A percentile compares a stretch with the other conserved stretches of the same genome.
Evolutionary conservation across 306 rosid genomes (phyloP).

Genomic region (Lathyrus sativus): DNA sequence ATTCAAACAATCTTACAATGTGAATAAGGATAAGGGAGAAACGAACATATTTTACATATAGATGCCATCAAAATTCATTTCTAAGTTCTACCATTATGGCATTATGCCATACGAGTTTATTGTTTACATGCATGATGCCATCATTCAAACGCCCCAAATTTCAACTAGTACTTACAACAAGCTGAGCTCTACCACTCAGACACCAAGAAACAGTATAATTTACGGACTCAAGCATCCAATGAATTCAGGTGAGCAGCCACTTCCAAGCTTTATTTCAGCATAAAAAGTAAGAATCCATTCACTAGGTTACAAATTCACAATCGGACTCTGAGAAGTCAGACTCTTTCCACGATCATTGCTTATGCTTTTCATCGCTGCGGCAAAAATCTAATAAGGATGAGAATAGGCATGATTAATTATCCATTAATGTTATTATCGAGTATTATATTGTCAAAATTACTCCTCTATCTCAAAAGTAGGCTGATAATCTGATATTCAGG

Average conservation of each 20-base stretch:
- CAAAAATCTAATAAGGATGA: constrained; percentile 45
- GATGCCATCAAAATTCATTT: background rate
- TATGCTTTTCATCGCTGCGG: constrained; percentile 53
- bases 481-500: background rate
- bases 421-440: background rate
- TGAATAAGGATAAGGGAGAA: constrained; percentile 1
- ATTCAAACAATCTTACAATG: background rate
- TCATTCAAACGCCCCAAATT: constrained; percentile 14
- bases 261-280: constrained; percentile 22
- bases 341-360: constrained; percentile 41
- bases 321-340: constrained; percentile 6
- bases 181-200: constrained; percentile 21
- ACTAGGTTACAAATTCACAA: constrained; percentile 25
- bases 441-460: constrained; percentile 15
- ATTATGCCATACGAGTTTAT: constrained; percentile 4
- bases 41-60: background rate
- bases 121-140: background rate
- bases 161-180: constrained; percentile 26
- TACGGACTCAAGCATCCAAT: constrained; percentile 3
- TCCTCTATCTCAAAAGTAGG: constrained; percentile 19
- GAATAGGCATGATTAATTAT: constrained; percentile 17
- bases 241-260: constrained; percentile 23
- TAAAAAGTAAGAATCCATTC: constrained; percentile 20
- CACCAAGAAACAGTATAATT: constrained; percentile 21
- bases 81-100: background rate